Conservation (phyloP, 768 basidiomycete species). For the Agaricus subrufescens region DNA sequence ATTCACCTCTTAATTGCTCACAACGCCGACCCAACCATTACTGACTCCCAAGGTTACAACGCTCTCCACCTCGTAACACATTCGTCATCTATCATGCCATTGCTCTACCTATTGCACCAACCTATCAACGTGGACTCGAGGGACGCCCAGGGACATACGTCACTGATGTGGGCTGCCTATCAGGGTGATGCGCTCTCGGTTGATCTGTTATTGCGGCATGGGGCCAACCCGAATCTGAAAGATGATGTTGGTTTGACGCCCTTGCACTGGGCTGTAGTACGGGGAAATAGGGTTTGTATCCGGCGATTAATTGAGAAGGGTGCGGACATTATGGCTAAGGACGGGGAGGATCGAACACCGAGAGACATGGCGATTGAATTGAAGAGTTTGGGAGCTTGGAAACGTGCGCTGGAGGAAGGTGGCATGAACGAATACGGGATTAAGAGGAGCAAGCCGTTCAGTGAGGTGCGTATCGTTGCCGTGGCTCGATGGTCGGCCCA, state of each 20-base stretch:
- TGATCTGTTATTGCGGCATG: slow-evolving; percentile 83
- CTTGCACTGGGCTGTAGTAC: slow-evolving; percentile 96
- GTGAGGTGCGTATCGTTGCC: slow-evolving; percentile 43
- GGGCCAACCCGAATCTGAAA: slow-evolving; percentile 69
- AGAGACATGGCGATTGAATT: slow-evolving; percentile 93
- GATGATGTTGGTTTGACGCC: slow-evolving; percentile 86
- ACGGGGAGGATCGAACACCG: slow-evolving; percentile 81
- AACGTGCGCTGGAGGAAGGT: slow-evolving; percentile 83
- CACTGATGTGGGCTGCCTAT: slow-evolving; percentile 98
- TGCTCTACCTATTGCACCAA: slow-evolving; percentile 89
- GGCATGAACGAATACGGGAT: slow-evolving; percentile 76
- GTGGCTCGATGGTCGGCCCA: neutral
- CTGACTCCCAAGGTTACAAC: slow-evolving; percentile 95
- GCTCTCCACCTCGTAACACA: slow-evolving; percentile 93
- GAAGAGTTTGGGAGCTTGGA: slow-evolving; percentile 88
- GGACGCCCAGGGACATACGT: slow-evolving; percentile 90
- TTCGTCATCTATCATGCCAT: slow-evolving; percentile 89
- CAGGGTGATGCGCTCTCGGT: slow-evolving; percentile 97
- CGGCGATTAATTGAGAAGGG: slow-evolving; percentile 82
- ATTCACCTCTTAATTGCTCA: slow-evolving; percentile 88
- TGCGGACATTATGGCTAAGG: slow-evolving; percentile 75
- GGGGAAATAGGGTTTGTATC: slow-evolving; percentile 88
- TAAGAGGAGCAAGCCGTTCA: slow-evolving; percentile 61
- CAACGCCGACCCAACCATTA: slow-evolving; percentile 88
- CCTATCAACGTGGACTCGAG: slow-evolving; percentile 88